Percentiles rank a stretch among this genome's conserved stretches.
These are phyloP conservation scores for Yamadazyma blattariae DNA, from an alignment of 1,139 yeast genomes.

Conservation along the genomic window DNA sequence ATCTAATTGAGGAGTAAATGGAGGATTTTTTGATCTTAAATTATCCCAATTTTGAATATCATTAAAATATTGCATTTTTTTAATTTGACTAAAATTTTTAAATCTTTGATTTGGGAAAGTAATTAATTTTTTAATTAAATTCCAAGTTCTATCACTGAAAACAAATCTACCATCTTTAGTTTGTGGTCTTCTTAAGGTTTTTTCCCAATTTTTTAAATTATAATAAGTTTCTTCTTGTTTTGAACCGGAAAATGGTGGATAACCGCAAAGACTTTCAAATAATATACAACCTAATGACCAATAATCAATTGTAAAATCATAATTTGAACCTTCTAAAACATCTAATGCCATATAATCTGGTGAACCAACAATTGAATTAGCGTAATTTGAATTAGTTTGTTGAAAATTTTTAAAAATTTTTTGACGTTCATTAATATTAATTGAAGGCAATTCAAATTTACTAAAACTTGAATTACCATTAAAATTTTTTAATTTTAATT, in stretches of 20 bases:
- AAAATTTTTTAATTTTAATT: constrained; percentile 76
- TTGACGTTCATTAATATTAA: constrained; percentile 85
- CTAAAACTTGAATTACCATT: constrained; percentile 37
- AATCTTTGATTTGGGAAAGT: constrained; percentile 77
- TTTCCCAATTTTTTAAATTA: constrained; percentile 90
- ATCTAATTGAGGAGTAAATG: constrained; percentile 94
- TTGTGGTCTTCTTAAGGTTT: constrained; percentile 83
- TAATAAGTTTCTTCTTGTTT: constrained; percentile 93
- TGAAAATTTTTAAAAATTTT: constrained; percentile 76
- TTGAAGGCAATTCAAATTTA: constrained; percentile 61
- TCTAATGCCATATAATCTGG: constrained; percentile 99
- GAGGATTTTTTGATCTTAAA: constrained; percentile 73
- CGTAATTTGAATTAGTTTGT: constrained; percentile 32
- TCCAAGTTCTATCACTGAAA: constrained; percentile 97
- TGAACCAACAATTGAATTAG: constrained; percentile 94
- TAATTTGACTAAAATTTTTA: constrained; percentile 76
- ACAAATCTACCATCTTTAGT: constrained; percentile 89
- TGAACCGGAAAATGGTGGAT: constrained; percentile 95
- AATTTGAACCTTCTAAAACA: constrained; percentile 89
- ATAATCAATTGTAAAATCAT: constrained; percentile 95
- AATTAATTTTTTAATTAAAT: constrained; percentile 70
- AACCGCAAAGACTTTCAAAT: constrained; percentile 90
- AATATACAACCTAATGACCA: constrained; percentile 98
- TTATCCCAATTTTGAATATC: constrained; percentile 73
- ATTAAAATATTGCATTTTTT: constrained; percentile 73